phyloP scores from a whole-genome alignment of 2,329 filamentous ascomycete species.

The Fusarium avenaceum region DNA sequence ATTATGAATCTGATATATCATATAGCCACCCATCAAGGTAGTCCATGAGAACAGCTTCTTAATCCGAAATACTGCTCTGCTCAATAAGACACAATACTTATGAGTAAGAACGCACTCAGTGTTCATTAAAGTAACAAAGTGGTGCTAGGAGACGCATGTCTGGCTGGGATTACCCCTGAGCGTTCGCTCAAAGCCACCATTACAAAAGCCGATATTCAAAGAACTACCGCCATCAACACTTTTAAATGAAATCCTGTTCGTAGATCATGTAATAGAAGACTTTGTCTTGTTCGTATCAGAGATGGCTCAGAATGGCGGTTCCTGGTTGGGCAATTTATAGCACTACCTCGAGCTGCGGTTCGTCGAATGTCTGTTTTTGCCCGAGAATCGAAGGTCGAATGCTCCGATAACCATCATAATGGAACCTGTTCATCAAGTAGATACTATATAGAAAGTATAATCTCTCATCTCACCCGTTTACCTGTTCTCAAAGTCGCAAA shows the following conservation, averaged over 20 bases:
- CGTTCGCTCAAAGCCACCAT: neutral
- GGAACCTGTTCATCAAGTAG: too few relatives aligned
- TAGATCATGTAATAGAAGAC: neutral
- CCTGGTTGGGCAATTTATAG: neutral
- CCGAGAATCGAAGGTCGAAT: neutral
- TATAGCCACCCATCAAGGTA: neutral
- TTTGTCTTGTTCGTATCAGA: neutral
- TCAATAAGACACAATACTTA: neutral
- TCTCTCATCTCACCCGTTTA: too few relatives aligned
- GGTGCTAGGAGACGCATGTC: neutral
- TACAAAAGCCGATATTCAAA: neutral
- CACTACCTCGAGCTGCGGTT: neutral
- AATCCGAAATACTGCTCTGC: neutral
- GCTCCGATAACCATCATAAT: too few relatives aligned
- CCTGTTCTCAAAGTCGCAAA: too few relatives aligned
- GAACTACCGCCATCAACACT: neutral
- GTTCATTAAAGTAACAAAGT: neutral
- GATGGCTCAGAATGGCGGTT: neutral
- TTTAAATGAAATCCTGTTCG: neutral
- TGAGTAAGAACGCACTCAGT: neutral
- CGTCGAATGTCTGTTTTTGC: neutral
- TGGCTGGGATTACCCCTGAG: neutral
- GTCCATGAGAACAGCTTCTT: neutral
- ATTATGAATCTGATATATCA: slow-evolving; percentile 10
- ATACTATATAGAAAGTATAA: too few relatives aligned